Base-by-base conservation (phyloP, 345 rosid genomes). In the Eucalyptus tenuipes region DNA sequence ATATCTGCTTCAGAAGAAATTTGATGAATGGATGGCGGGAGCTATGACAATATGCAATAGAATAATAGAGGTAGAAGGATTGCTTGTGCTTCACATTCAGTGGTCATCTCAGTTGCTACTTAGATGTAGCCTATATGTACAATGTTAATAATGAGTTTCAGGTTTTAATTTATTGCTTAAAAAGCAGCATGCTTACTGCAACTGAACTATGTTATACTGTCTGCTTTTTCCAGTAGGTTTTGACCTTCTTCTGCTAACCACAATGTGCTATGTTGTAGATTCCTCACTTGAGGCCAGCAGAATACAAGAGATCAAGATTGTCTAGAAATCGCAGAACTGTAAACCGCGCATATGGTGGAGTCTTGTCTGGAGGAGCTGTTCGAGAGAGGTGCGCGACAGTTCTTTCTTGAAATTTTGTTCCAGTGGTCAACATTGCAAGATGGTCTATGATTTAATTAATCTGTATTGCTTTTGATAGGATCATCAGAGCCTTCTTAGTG, bases 401-500 rank as follows among this genome's bases (percentile, higher is more conserved):
- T 25, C 6, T 37, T 25, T 18, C 52, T 64, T 25, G 20, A 7
- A 47, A 4, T 59, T 55, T 64, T 10, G 71, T 47, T 47, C 25
- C 25, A 17, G 14, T 75, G 25, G 82, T 37, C 82, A 37, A 37
- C 47, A 37, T 37, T 20, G 42, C 15, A 10, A 75, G 33, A 59
- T 1, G 4, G 8, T 13, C 20, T 66, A 2, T 49, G 71, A 55
- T 64, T 29, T 7, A 16, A 9, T 61, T 44, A 52, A 18, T 42
- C 27, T 66, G 68, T 44, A 20, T 29, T 48, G 57, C 22, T 4
- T 89, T 81, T 79, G 87, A 16, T 87, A 95, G 96, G 92, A 95
- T 95, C 86, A 93, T 95, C 29, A 92, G 96, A 5, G 95, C 96
- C 55, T 95, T 94, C 90, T 92, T 95, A 91, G 95, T 95, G 14